Evolutionary conservation across 2,329 filamentous ascomycete genomes (phyloP), one percentile per base, ranked within the genome.

Genomic region (Blumeria hordei): DNA sequence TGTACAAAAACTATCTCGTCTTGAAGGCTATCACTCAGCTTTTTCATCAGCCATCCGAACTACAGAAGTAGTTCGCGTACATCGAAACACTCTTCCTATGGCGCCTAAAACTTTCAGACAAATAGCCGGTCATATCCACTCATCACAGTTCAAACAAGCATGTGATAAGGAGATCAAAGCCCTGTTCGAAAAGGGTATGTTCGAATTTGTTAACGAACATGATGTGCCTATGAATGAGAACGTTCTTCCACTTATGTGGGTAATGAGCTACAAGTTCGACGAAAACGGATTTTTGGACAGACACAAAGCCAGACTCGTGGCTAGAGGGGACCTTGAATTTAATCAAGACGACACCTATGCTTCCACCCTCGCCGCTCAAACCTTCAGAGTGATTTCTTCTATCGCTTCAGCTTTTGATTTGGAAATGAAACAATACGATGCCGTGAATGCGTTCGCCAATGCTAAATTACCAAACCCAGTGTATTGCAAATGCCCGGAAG

Each of bases 241-340:
- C 12, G 16, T 36, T 41, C 21, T 54, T 14, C 52, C 52, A 32
- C 33, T 41, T 21, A 54, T 55, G 35, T 66, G 45, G 62, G 61
- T 64, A 1, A 64, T 60, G 45, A 58, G 33, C 9, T 63, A 64
- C 52, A 65, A 64, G 51, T 58, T 63, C 16, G 56, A 64, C 39
- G 54, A 47, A 14, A 39, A 64, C 44, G 60, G 60, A 7, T 59
- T 57, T 39, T 56, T 64, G 3, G 16, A 49, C 10, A 62, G 60
- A 44, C 45, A 39, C 18, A 62, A 63, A 43, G 59, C 61, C 21
- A n/a, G 60, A 16, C 54, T 62, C 9, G 62, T 59, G 34, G 60
- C 62, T 16, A 43, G 58, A n/a, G 58, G 61, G 43, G 59, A 62
- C 36, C 55, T 60, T 14, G 47, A 62, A 47, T 33, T 45, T 18